Evolutionary conservation across 768 basidiomycete genomes (phyloP).

Genomic region (Naematelia encephala): DNA sequence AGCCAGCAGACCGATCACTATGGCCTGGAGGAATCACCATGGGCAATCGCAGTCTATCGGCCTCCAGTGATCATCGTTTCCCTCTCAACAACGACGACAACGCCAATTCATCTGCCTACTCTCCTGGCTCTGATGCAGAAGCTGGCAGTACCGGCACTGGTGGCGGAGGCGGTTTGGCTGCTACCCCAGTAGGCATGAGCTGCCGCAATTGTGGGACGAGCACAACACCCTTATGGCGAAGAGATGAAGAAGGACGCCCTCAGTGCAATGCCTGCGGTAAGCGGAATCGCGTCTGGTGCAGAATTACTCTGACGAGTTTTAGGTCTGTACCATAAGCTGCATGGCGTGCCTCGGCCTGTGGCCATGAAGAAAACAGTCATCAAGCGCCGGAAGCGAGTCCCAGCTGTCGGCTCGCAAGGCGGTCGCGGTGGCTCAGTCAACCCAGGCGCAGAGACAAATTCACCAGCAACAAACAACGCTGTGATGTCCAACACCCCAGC

Average conservation of each 20-base stretch:
- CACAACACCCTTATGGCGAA: conserved; percentile 55
- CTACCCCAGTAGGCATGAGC: conserved; percentile 49
- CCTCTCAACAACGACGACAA: conserved; percentile 28
- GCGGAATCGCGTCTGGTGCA: too few relatives aligned
- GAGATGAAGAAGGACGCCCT: conserved; percentile 55
- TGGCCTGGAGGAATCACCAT: conserved; percentile 17
- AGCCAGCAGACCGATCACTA: conserved; percentile 3
- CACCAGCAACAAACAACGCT: conserved; percentile 7
- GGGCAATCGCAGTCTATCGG: conserved; percentile 15
- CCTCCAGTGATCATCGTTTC: conserved; percentile 13
- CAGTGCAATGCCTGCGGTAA: conserved; percentile 56
- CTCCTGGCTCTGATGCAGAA: conserved; percentile 20
- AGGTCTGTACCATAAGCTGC: conserved; percentile 98
- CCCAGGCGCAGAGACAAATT: conserved; percentile 15
- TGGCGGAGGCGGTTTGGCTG: conserved; percentile 28
- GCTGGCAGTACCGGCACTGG: conserved; percentile 6
- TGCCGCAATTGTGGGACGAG: conserved; percentile 51
- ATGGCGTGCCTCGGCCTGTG: conserved; percentile 92
- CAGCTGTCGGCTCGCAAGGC: conserved; percentile 58
- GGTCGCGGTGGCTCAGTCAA: conserved; percentile 22
- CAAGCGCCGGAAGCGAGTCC: conserved; percentile 95
- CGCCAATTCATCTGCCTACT: conserved; percentile 36
- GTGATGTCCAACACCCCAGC: conserved; percentile 12
- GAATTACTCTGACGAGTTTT: conserved; percentile 12
- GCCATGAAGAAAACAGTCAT: conserved; percentile 99